Conservation (phyloP, 2,329 filamentous ascomycete genomes). For the Alternaria angustiovoidea region DNA sequence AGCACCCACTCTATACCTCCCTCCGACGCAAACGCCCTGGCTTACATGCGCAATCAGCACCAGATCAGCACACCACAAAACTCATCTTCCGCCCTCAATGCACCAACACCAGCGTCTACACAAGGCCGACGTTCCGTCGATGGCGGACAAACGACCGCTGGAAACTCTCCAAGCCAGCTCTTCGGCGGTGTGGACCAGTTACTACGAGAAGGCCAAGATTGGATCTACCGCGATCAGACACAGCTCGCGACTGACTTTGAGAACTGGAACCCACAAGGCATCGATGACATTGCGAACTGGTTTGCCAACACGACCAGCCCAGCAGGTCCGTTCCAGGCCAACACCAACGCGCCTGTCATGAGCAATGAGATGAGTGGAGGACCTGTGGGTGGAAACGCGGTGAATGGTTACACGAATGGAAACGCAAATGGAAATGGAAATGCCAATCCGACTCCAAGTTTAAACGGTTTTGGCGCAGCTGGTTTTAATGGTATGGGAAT, state of each 20-base stretch:
- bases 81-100: slow-evolving; percentile 21
- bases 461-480: slow-evolving; percentile 15
- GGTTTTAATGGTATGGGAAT: slow-evolving; percentile 22
- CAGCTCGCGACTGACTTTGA: slow-evolving; percentile 68
- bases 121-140: slow-evolving; percentile 40
- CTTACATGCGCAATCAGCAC: slow-evolving; percentile 45
- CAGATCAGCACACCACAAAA: slow-evolving; percentile 28
- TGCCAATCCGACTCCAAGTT: neutral
- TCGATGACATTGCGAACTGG: slow-evolving; percentile 45
- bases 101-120: slow-evolving; percentile 35
- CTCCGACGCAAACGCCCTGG: slow-evolving; percentile 38
- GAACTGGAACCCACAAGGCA: slow-evolving; percentile 60
- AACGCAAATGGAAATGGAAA: slow-evolving; percentile 6
- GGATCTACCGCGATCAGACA: slow-evolving; percentile 69
- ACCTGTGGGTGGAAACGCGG: slow-evolving; percentile 21
- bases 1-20: slow-evolving; percentile 44
- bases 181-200: slow-evolving; percentile 69
- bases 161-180: slow-evolving; percentile 59
- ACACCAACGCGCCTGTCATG: neutral
- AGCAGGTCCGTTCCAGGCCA: slow-evolving; percentile 10
- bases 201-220: slow-evolving; percentile 69
- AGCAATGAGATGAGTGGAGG: slow-evolving; percentile 27
- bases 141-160: slow-evolving; percentile 33
- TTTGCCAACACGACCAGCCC: slow-evolving; percentile 33
- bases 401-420: slow-evolving; percentile 20